Conservation (phyloP, 2,329 filamentous ascomycete species). For the Alternaria angustiovoidea region DNA sequence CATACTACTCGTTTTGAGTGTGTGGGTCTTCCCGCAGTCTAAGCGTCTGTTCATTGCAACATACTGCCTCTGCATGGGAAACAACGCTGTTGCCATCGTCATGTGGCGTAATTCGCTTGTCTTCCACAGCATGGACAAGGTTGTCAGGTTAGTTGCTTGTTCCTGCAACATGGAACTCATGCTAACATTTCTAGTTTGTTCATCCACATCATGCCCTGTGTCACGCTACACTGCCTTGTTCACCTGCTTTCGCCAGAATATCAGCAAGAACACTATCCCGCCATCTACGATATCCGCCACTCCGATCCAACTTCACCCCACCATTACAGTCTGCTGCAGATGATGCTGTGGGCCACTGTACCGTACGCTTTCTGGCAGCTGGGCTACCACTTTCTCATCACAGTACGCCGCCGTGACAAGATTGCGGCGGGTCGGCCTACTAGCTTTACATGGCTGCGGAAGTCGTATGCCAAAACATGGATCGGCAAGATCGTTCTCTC, state of each 20-base stretch:
- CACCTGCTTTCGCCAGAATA: constrained; percentile 75
- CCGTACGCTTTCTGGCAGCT: constrained; percentile 95
- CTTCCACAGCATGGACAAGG: constrained; percentile 98
- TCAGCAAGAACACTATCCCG: constrained; percentile 78
- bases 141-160: constrained; percentile 70
- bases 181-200: constrained; percentile 70
- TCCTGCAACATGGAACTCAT: not conserved
- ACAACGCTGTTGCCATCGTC: constrained; percentile 96
- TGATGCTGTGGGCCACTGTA: constrained; percentile 93
- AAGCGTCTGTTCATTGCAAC: constrained; percentile 91
- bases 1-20: constrained; percentile 77
- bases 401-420: constrained; percentile 90
- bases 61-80: constrained; percentile 92
- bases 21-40: constrained; percentile 90
- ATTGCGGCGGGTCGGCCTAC: constrained; percentile 95
- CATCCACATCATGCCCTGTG: constrained; percentile 99
- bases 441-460: constrained; percentile 95
- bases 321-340: constrained; percentile 80
- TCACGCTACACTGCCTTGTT: constrained; percentile 88
- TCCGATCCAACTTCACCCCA: constrained; percentile 74
- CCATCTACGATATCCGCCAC: constrained; percentile 81
- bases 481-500: constrained; percentile 85
- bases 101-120: constrained; percentile 99
- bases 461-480: constrained; percentile 87
- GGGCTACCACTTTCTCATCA: constrained; percentile 92